These are phyloP conservation scores for Caloboletus firmus DNA, from an alignment of 1,284 basidiomycete genomes.

Conservation along the genomic window DNA sequence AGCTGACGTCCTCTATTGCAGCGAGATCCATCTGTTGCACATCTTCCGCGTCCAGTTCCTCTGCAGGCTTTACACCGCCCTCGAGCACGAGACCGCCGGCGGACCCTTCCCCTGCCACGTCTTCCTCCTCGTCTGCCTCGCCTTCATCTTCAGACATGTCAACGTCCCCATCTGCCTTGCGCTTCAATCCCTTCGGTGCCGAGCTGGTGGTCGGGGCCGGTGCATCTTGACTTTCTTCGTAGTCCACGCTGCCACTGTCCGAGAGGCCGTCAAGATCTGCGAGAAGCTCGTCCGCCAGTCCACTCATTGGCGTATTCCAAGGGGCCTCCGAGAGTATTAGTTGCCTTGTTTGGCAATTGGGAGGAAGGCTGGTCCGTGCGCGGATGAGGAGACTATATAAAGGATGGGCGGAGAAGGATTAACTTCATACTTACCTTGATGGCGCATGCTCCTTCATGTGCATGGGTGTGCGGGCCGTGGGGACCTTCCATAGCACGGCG, in stretches of 20 bases:
- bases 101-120: slow-evolving; percentile 42
- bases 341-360: slow-evolving; percentile 14
- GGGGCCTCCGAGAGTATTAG: not conserved
- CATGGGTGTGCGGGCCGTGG: slow-evolving; percentile 44
- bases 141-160: slow-evolving; percentile 52
- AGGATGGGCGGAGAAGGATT: fast-evolving
- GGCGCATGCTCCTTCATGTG: slow-evolving; percentile 38
- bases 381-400: slow-evolving; percentile 18
- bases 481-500: slow-evolving; percentile 53
- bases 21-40: slow-evolving; percentile 91
- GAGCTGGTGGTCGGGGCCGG: slow-evolving; percentile 31
- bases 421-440: slow-evolving; percentile 40
- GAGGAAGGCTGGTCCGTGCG: slow-evolving; percentile 28
- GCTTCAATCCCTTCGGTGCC: slow-evolving; percentile 52
- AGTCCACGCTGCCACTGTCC: slow-evolving; percentile 59
- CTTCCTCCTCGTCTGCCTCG: slow-evolving; percentile 43
- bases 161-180: slow-evolving; percentile 55
- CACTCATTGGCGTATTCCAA: slow-evolving; percentile 51
- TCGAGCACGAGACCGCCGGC: slow-evolving; percentile 74
- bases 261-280: slow-evolving; percentile 83
- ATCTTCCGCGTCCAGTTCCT: slow-evolving; percentile 90
- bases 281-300: slow-evolving; percentile 83
- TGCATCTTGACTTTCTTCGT: slow-evolving; percentile 45
- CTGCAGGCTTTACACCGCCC: slow-evolving; percentile 89
- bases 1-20: slow-evolving; percentile 78